Evolutionary conservation across 352 stramenopile species (phyloP), one percentile per base, ranked within the genome.

Genomic region (Peronospora tabacina): DNA sequence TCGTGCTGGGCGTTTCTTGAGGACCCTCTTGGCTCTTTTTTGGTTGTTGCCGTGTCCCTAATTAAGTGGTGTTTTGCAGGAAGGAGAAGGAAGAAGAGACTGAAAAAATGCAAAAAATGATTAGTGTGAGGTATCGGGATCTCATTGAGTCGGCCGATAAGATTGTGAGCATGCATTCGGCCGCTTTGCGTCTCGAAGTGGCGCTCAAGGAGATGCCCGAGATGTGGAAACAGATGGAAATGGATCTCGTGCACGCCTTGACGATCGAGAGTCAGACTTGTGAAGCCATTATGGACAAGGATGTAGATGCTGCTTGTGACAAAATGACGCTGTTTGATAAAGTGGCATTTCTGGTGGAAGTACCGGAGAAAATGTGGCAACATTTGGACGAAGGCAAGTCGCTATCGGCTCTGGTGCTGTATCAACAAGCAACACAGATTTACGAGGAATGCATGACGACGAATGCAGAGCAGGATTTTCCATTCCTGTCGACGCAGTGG

Each of bases 51-150:
- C 13, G 28, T 32, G 5, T 16, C 6, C 1, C 5, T 42, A 24
- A 38, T 35, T 6, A 33, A 13, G 7, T 48, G 17, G 7, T 49
- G 7, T 38, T 6, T 2, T 29, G 13, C 38, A 89, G 80, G 24
- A 85, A 85, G 41, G 81, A 92, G 55, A 92, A 90, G 52, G 79
- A 89, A 55, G 72, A 68, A 46, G 95, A 94, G 65, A 88, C 82
- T 17, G 81, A 87, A 54, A 82, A 95, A 53, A 92, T 96, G 81
- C 87, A 96, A 53, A 86, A 86, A 51, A 96, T 97, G 86, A 95
- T 96, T 29, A 80, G 87, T 32, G 90, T 94, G 32, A 64, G 87
- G 4, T 97, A 97, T 40, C 86, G 92, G 24, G 87, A 97, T 50
- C 67, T 97, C 10, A 97, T 97, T 54, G 86, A 96, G 49, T 96